These are phyloP conservation scores for Chlamydomonas reinhardtii DNA, from an alignment of 163 green algal species.

Conservation along the genomic window DNA sequence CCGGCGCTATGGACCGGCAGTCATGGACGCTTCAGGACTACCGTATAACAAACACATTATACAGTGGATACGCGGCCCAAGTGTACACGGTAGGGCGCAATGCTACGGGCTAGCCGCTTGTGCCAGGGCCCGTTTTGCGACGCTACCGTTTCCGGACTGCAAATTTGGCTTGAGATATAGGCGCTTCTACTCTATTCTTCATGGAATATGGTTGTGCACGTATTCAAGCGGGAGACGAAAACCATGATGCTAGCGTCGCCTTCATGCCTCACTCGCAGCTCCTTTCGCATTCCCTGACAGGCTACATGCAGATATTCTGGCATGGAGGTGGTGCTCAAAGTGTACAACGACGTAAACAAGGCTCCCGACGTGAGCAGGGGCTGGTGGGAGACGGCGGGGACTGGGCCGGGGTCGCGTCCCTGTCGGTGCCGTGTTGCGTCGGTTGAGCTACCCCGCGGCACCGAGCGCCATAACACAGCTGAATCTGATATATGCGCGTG, in stretches of 20 bases:
- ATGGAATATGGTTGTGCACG: not conserved
- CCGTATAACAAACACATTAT: constrained; percentile 10
- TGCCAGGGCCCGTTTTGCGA: not conserved
- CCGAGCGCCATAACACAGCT: too few relatives aligned
- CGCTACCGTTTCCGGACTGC: too few relatives aligned
- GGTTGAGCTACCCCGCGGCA: too few relatives aligned
- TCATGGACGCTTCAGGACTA: constrained; percentile 31
- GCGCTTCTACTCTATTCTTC: not conserved
- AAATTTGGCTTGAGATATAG: too few relatives aligned
- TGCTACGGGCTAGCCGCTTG: not conserved
- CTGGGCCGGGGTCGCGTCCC: too few relatives aligned
- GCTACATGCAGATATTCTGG: constrained; percentile 30
- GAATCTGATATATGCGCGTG: too few relatives aligned
- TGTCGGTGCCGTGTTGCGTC: too few relatives aligned
- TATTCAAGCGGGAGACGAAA: not conserved
- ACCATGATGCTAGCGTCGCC: not conserved
- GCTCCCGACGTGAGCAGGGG: constrained; percentile 7
- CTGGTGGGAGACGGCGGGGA: too few relatives aligned
- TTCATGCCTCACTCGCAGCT: not conserved
- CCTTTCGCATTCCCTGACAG: constrained; percentile 2
- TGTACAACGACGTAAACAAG: constrained; percentile 39
- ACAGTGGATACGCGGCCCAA: constrained; percentile 38
- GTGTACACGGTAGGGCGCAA: constrained; percentile 31
- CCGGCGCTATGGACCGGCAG: constrained; percentile 16
- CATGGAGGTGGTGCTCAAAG: constrained; percentile 39